Percentiles rank a stretch among this genome's conserved stretches.
These are phyloP conservation scores for Auricularia auricula-judae DNA, from an alignment of 768 basidiomycete genomes.

Conservation along the genomic window DNA sequence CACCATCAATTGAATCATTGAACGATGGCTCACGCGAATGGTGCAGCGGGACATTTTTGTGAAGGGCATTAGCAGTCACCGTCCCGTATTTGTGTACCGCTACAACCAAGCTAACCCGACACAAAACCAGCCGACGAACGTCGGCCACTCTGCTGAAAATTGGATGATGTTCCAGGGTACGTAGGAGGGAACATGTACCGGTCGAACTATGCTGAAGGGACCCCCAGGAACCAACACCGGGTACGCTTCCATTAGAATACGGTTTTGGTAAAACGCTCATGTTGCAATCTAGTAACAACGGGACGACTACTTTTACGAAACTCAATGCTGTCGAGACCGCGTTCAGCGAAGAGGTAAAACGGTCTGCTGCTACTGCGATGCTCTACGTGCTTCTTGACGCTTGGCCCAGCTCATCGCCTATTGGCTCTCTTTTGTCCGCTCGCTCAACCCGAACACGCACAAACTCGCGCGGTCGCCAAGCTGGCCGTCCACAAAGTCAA, in stretches of 20 bases:
- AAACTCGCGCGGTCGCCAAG: constrained; percentile 39
- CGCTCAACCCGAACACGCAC: constrained; percentile 43
- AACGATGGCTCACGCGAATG: background rate
- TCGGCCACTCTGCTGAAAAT: constrained; percentile 48
- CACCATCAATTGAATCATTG: background rate
- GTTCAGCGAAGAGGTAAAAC: constrained; percentile 40
- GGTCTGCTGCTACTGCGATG: constrained; percentile 39
- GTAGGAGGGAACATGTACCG: background rate
- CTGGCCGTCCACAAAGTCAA: constrained; percentile 31
- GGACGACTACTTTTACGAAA: constrained; percentile 37
- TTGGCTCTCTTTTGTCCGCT: constrained; percentile 45
- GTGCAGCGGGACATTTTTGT: background rate
- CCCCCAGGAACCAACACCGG: constrained; percentile 50
- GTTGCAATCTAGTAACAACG: constrained; percentile 32
- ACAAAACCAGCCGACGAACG: constrained; percentile 15
- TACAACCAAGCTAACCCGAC: constrained; percentile 49
- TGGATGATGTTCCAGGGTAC: constrained; percentile 41
- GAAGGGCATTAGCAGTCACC: constrained; percentile 8
- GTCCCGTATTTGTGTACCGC: constrained; percentile 40
- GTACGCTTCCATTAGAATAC: constrained; percentile 21
- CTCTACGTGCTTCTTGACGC: background rate
- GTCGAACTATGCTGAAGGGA: background rate
- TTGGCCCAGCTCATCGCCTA: constrained; percentile 3
- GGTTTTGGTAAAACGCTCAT: background rate
- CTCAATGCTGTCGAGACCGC: constrained; percentile 35